Percentiles rank a stretch among this genome's conserved stretches.
Evolutionary conservation across 768 basidiomycete genomes (phyloP).

Genomic region (Rossbeevera mucosa): DNA sequence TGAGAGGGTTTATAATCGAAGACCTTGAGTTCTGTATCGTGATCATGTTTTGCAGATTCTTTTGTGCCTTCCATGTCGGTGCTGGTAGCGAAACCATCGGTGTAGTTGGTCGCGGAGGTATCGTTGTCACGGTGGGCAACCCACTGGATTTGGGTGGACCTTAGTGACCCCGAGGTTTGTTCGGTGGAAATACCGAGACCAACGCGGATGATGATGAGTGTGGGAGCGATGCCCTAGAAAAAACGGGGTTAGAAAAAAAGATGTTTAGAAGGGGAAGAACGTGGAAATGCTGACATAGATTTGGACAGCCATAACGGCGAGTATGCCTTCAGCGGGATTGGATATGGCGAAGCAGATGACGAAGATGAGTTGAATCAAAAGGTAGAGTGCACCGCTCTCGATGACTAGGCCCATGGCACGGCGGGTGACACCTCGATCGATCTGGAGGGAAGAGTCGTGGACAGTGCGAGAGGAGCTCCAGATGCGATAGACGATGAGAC

Average conservation of each 20-base stretch:
- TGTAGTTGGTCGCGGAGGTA: conserved; percentile 18
- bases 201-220: conserved; percentile 35
- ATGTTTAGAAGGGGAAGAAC: background rate
- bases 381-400: conserved; percentile 39
- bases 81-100: conserved; percentile 13
- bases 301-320: conserved; percentile 37
- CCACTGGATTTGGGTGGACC: conserved; percentile 27
- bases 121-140: conserved; percentile 8
- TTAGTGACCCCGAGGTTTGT: conserved; percentile 7
- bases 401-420: conserved; percentile 34
- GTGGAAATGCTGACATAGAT: conserved; percentile 32
- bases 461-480: conserved; percentile 25
- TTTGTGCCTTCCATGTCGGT: conserved; percentile 20
- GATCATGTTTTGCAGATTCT: conserved; percentile 1
- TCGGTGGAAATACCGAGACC: conserved; percentile 30
- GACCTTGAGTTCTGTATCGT: conserved; percentile 1
- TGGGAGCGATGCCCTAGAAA: conserved; percentile 32
- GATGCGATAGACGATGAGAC: conserved; percentile 38
- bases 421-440: conserved; percentile 14
- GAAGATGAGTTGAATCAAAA: conserved; percentile 39
- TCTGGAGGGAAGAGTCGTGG: conserved; percentile 6
- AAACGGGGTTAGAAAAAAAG: background rate
- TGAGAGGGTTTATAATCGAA: background rate
- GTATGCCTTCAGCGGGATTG: conserved; percentile 34
- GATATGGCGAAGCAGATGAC: conserved; percentile 34